phyloP scores from a whole-genome alignment of 202 grass and related monocot genomes.

The Zoysia matrella region DNA sequence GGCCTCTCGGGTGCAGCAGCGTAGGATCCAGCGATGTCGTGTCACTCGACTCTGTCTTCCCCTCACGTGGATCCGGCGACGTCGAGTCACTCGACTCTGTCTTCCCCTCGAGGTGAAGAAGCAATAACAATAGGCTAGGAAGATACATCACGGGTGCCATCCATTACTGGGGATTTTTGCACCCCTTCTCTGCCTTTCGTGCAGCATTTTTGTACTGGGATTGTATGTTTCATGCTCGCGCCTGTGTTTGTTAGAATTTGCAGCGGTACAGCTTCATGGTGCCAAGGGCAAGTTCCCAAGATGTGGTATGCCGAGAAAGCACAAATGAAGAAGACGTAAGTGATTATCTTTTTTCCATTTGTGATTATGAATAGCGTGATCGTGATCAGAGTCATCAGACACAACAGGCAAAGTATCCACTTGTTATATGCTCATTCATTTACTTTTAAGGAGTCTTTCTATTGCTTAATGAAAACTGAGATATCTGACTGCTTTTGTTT shows the following conservation, averaged over 20 bases:
- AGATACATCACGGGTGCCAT: conserved; percentile 25
- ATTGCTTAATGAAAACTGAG: background rate
- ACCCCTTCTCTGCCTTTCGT: background rate
- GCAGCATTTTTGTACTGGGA: background rate
- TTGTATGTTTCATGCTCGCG: background rate
- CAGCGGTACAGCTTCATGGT: conserved; percentile 56
- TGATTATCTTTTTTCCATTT: background rate
- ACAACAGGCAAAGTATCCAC: conserved; percentile 68
- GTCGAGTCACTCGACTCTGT: no score
- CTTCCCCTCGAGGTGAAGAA: conserved; percentile 51
- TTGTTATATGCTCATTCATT: background rate
- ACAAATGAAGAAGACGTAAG: conserved; percentile 97
- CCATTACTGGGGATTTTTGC: background rate
- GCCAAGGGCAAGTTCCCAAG: conserved; percentile 91
- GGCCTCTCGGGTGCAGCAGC: no score
- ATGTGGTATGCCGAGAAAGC: conserved; percentile 92
- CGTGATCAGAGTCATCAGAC: conserved; percentile 55
- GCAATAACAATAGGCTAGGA: conserved; percentile 55
- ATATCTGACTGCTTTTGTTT: background rate
- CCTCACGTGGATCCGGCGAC: no score
- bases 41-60: no score
- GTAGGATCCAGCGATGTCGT: no score
- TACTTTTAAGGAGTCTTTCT: background rate
- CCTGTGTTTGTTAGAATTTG: background rate
- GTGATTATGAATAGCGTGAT: conserved; percentile 46